Percentiles rank a stretch among this genome's conserved stretches.
These are phyloP conservation scores for Fusarium falciforme DNA, from an alignment of 2,329 filamentous ascomycete genomes.

Conservation along the genomic window DNA sequence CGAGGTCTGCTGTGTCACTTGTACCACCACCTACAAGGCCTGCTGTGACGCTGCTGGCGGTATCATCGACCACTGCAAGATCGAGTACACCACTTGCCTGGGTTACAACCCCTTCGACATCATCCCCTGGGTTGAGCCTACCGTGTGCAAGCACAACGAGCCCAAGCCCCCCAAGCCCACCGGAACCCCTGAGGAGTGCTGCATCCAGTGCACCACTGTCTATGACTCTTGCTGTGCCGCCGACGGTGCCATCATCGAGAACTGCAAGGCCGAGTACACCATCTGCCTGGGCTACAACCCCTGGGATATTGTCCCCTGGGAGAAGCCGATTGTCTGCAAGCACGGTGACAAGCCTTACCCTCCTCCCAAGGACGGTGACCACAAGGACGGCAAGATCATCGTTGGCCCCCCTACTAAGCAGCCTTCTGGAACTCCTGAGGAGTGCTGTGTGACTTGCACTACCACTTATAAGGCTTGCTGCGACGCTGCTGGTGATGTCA, in stretches of 20 bases:
- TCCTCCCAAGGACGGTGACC: neutral
- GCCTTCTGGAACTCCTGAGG: neutral
- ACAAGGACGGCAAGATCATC: neutral
- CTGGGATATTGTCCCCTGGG: conserved; percentile 7
- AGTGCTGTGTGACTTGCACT: conserved; percentile 3
- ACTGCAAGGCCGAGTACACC: conserved; percentile 22
- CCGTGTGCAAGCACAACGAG: conserved; percentile 28
- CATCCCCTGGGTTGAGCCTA: conserved; percentile 25
- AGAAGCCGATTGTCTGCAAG: conserved; percentile 28
- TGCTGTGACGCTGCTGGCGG: conserved; percentile 29
- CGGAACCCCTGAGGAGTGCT: neutral
- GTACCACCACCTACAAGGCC: conserved; percentile 21
- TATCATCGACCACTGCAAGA: conserved; percentile 23
- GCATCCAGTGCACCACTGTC: conserved; percentile 21
- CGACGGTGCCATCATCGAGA: neutral
- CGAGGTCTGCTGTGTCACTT: conserved; percentile 22
- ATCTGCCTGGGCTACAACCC: conserved; percentile 29
- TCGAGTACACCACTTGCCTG: conserved; percentile 26
- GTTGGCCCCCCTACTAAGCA: neutral
- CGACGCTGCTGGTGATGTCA: conserved; percentile 17
- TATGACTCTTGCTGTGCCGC: conserved; percentile 24
- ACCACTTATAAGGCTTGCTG: conserved; percentile 27
- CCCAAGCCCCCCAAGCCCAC: conserved; percentile 6
- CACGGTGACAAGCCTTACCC: neutral
- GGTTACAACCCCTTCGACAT: conserved; percentile 30